phyloP scores from a whole-genome alignment of 2,329 filamentous ascomycete genomes.

The Didymella arachidicola region DNA sequence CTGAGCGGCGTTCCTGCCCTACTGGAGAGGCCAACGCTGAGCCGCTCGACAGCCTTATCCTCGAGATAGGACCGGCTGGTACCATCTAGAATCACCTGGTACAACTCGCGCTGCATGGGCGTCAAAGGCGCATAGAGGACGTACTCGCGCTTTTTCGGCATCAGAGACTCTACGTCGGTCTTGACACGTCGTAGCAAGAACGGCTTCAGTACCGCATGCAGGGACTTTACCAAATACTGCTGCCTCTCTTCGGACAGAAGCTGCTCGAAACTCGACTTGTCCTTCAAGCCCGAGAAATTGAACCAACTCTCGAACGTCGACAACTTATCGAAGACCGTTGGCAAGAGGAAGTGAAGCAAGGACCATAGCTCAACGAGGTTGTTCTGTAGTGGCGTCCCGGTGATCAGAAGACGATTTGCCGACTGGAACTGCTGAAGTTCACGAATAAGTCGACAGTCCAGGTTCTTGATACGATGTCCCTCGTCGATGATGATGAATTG shows the following conservation, averaged over 20 bases:
- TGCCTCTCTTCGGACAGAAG: constrained; percentile 81
- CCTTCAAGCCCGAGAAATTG: constrained; percentile 90
- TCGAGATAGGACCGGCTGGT: constrained; percentile 69
- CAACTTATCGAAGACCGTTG: constrained; percentile 90
- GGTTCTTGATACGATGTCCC: constrained; percentile 96
- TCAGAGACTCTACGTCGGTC: constrained; percentile 85
- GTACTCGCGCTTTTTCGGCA: constrained; percentile 98
- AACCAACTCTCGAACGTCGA: constrained; percentile 97
- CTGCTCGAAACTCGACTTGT: constrained; percentile 79
- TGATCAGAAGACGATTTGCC: constrained; percentile 89
- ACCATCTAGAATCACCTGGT: constrained; percentile 73
- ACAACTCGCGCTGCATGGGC: constrained; percentile 87
- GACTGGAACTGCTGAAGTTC: constrained; percentile 89
- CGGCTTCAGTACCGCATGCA: constrained; percentile 92
- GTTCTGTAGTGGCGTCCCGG: constrained; percentile 93
- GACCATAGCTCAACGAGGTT: constrained; percentile 97
- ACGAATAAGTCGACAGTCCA: constrained; percentile 89
- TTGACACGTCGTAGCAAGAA: constrained; percentile 89
- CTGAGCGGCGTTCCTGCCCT: constrained; percentile 60
- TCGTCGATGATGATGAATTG: constrained; percentile 99
- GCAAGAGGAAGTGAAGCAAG: constrained; percentile 88
- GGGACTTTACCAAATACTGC: constrained; percentile 80
- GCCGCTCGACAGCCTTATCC: constrained; percentile 73
- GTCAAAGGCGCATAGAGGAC: constrained; percentile 94
- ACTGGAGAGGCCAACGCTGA: constrained; percentile 56